Evolutionary conservation across 352 stramenopile genomes (phyloP), one percentile per base, ranked within the genome.

Genomic region (Pythium guiyangense): DNA sequence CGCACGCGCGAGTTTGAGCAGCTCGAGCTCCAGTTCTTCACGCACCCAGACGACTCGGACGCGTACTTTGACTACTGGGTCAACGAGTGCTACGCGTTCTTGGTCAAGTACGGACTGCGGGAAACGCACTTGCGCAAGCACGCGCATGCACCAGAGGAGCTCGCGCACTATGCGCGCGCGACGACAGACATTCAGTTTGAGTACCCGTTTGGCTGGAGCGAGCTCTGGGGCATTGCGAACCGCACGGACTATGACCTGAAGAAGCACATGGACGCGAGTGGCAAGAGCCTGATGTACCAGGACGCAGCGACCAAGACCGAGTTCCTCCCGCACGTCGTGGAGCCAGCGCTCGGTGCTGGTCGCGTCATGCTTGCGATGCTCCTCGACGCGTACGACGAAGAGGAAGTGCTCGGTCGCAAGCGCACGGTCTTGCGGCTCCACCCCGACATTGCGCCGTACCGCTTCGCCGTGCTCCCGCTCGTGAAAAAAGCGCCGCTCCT

Each of bases 181-280:
- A 98, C 96, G 69, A 98, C 93, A 0, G 97, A 99, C 74, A 97
- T 99, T 60, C 96, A 97, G 46, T 99, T 98, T 67, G 87, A 90
- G 52, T 99, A 98, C 63, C 96, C 96, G 1, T 99, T 99, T 69
- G 97, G 97, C 20, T 96, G 89, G 79, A 94, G 93, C 61, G 97
- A 99, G 65, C 66, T 99, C 10, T 98, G 96, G 95, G 96, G 97
- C 42, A 88, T 99, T 73, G 94, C 96, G 6, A 97, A 98, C 52
- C 86, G 96, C 50, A 97, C 94, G 29, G 84, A 97, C 67, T 99
- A 97, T 65, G 97, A 99, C 66, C 84, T 99, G 60, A 91, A 80
- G 29, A 96, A 97, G 72, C 97, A 99, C 77, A 86, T 92, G 57
- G 79, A 96, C 31, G 91, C 88, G 12, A 97, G 86, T 49, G 91